phyloP scores from a whole-genome alignment of 768 basidiomycete genomes.

The Pulveroboletus frians region DNA sequence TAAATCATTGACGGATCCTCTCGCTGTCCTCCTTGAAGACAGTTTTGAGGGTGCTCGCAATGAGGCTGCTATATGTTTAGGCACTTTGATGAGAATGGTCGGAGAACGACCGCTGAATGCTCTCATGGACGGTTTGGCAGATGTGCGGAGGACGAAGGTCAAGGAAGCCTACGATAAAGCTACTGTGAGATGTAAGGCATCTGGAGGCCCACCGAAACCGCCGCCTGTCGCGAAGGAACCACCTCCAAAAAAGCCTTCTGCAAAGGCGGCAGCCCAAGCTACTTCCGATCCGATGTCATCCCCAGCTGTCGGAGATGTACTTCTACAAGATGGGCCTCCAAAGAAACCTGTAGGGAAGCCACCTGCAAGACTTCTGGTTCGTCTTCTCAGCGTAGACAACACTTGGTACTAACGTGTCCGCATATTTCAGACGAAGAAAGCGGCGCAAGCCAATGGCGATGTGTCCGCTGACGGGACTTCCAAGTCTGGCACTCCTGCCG shows the following conservation, averaged over 20 bases:
- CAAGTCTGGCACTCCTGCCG: constrained; percentile 25
- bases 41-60: constrained; percentile 83
- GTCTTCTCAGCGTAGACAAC: neutral
- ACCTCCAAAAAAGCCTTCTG: constrained; percentile 33
- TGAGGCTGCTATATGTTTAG: constrained; percentile 84
- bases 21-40: constrained; percentile 79
- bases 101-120: constrained; percentile 90
- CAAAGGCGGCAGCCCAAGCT: constrained; percentile 26
- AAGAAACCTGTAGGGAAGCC: constrained; percentile 50
- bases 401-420: constrained; percentile 1
- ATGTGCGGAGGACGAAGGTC: constrained; percentile 86
- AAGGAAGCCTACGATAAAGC: constrained; percentile 92
- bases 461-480: constrained; percentile 10
- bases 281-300: constrained; percentile 16
- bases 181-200: constrained; percentile 80
- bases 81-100: constrained; percentile 93
- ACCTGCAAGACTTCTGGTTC: constrained; percentile 43
- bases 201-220: constrained; percentile 43
- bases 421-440: constrained; percentile 49
- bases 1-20: constrained; percentile 73
- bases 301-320: constrained; percentile 7
- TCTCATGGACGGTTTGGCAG: constrained; percentile 77
- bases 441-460: constrained; percentile 31
- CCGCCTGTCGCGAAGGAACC: constrained; percentile 30
- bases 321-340: constrained; percentile 29